Conservation (phyloP, 1,139 yeast species). For the Taphrina betulina region DNA sequence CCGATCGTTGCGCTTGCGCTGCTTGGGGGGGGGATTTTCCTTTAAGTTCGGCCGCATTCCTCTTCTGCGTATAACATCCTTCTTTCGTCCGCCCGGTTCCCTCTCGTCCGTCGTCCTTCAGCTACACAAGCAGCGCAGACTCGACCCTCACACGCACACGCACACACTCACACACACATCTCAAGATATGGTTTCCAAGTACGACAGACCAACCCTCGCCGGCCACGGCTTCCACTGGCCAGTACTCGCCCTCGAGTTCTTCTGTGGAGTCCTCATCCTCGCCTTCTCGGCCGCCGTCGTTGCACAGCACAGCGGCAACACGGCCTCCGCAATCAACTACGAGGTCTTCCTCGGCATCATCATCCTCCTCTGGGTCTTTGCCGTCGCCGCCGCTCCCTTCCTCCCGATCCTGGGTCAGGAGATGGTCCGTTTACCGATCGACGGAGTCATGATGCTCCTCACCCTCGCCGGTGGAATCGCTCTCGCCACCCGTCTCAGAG, state of each 20-base stretch:
- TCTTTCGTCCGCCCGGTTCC: too few species aligned
- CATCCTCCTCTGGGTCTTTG: conserved; percentile 76
- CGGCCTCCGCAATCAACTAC: conserved; percentile 83
- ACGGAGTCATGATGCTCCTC: conserved; percentile 85
- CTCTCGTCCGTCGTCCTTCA: too few species aligned
- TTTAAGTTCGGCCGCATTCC: too few species aligned
- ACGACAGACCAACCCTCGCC: conserved; percentile 32
- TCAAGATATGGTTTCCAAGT: conserved; percentile 34
- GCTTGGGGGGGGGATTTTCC: too few species aligned
- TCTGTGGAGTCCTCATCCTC: conserved; percentile 70
- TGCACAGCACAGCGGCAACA: conserved; percentile 53
- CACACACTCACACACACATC: too few species aligned
- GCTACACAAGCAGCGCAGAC: too few species aligned
- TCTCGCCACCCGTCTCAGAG: conserved; percentile 81
- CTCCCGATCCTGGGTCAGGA: conserved; percentile 70
- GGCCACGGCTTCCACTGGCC: conserved; percentile 40
- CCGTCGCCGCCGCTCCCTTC: conserved; percentile 50
- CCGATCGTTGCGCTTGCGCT: too few species aligned
- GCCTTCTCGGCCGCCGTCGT: conserved; percentile 86
- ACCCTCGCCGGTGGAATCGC: conserved; percentile 94
- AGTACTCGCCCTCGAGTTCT: conserved; percentile 70
- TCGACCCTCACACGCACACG: too few species aligned
- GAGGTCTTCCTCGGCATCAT: conserved; percentile 82
- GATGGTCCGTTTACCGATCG: conserved; percentile 65
- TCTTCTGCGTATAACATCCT: too few species aligned